These are phyloP conservation scores for Aspergillus sp. DNA, from an alignment of 2,329 filamentous ascomycete genomes.

Conservation along the genomic window DNA sequence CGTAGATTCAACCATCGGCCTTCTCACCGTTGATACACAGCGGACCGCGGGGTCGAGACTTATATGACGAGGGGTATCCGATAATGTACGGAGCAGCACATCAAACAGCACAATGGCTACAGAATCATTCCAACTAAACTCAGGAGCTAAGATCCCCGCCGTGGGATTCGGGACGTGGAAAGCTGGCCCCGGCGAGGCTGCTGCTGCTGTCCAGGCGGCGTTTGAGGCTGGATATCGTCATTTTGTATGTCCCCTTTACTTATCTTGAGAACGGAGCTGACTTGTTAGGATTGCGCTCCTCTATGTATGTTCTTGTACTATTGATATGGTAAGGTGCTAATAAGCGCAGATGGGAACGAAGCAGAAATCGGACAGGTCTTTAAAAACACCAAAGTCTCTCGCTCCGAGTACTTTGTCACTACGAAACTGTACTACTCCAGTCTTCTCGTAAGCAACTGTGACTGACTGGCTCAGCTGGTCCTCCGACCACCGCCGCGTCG, in stretches of 20 bases:
- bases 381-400: neutral
- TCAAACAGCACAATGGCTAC: neutral
- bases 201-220: constrained; percentile 1
- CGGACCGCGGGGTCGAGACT: neutral
- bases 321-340: neutral
- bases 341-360: constrained; percentile 2
- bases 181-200: neutral
- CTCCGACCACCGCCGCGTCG: constrained; percentile 9
- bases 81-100: no score
- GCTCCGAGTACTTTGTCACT: constrained; percentile 1
- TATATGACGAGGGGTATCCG: no score
- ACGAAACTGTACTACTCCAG: neutral
- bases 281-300: constrained; percentile 1
- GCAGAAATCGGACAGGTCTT: constrained; percentile 7
- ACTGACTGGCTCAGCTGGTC: neutral
- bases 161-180: constrained; percentile 33
- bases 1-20: neutral
- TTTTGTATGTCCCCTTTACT: neutral
- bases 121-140: constrained; percentile 23
- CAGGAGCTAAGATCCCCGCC: constrained; percentile 31
- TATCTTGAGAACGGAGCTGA: neutral
- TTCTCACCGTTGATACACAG: neutral
- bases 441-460: fast-evolving
- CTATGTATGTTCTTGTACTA: neutral
- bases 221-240: constrained; percentile 6